Conservation (phyloP, 495 filamentous ascomycete genomes). For the Hypoxylon intermedium region DNA sequence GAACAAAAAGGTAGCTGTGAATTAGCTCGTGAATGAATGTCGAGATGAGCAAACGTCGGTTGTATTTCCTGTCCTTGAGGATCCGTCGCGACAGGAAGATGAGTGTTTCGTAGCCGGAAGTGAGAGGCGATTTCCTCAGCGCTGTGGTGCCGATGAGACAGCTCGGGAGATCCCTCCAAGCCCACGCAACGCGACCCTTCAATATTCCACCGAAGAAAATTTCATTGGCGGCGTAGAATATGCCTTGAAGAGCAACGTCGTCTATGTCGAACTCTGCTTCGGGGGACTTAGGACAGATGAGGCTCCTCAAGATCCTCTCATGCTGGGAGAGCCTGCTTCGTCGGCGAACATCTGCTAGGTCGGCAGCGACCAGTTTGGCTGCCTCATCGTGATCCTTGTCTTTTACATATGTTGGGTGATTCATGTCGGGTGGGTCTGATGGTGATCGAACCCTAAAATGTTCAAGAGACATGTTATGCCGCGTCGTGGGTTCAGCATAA, state of each 20-base stretch:
- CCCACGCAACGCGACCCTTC: conserved; percentile 58
- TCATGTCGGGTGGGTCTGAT: conserved; percentile 22
- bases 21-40: conserved; percentile 66
- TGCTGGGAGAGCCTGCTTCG: conserved; percentile 55
- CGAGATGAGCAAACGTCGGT: conserved; percentile 60
- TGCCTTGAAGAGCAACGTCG: conserved; percentile 55
- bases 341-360: conserved; percentile 50
- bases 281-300: conserved; percentile 53
- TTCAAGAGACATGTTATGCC: conserved; percentile 13
- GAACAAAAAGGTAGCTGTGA: conserved; percentile 64
- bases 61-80: conserved; percentile 54
- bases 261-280: conserved; percentile 53
- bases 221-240: conserved; percentile 60
- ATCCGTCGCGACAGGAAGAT: conserved; percentile 62
- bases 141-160: conserved; percentile 63
- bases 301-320: conserved; percentile 56
- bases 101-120: conserved; percentile 59
- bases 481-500: conserved; percentile 10
- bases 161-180: conserved; percentile 52
- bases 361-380: conserved; percentile 48
- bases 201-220: conserved; percentile 62
- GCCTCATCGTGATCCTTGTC: conserved; percentile 46
- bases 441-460: conserved; percentile 23
- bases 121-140: conserved; percentile 48
- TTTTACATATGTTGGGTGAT: conserved; percentile 10